Percentiles rank a stretch among this genome's conserved stretches.
Evolutionary conservation across 164 flowering plant genomes (phyloP).

Genomic region (Cinnamomum chago): DNA sequence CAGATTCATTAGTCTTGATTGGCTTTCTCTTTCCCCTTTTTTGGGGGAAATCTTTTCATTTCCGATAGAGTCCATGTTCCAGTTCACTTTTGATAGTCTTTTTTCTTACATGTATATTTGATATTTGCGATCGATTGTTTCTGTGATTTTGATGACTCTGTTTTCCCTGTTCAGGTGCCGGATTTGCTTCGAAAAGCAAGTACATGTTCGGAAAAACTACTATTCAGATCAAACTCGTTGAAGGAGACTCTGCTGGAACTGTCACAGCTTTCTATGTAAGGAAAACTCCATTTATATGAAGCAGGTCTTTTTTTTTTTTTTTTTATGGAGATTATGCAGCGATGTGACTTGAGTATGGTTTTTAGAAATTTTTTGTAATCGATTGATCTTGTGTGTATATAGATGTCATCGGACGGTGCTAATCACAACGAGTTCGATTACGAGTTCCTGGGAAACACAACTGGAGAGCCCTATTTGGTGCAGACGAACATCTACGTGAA

Average conservation of each 20-base stretch:
- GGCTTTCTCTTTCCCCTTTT: too few relatives aligned
- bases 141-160: not conserved
- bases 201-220: constrained; percentile 87
- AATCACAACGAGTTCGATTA: constrained; percentile 89
- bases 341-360: too few relatives aligned
- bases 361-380: too few relatives aligned
- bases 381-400: not conserved
- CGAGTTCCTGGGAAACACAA: constrained; percentile 87
- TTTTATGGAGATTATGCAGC: too few relatives aligned
- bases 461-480: constrained; percentile 78
- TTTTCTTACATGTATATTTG: not conserved
- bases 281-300: not conserved
- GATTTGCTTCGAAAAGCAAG: constrained; percentile 80
- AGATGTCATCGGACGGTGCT: constrained; percentile 98
- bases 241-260: constrained; percentile 97
- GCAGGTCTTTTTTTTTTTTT: too few relatives aligned
- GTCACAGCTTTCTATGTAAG: constrained; percentile 95
- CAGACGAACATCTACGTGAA: constrained; percentile 83
- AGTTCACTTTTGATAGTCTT: too few relatives aligned
- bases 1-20: too few relatives aligned
- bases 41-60: too few relatives aligned
- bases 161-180: constrained; percentile 55
- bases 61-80: too few relatives aligned
- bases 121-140: not conserved
- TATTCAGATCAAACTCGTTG: constrained; percentile 80